phyloP scores from a whole-genome alignment of 805 yeast genomes.

The Nakazawaea wickerhamii region DNA sequence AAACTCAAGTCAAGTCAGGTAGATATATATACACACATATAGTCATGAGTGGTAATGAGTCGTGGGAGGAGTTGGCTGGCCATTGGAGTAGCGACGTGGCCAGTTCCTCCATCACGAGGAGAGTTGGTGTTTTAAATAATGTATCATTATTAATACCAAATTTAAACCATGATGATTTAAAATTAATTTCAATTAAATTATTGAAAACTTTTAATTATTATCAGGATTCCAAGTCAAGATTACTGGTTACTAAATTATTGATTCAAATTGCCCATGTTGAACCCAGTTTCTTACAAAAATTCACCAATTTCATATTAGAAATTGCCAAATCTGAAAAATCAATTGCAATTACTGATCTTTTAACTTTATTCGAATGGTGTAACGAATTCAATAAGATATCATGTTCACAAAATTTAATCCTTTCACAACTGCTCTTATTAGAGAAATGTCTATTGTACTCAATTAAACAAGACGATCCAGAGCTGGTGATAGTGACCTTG shows the following conservation, averaged over 20 bases:
- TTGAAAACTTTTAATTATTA: slow-evolving; percentile 46
- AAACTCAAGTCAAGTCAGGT: too few species aligned
- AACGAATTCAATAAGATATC: slow-evolving; percentile 28
- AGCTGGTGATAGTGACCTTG: slow-evolving; percentile 13
- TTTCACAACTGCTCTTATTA: slow-evolving; percentile 33
- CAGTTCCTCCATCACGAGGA: slow-evolving; percentile 2
- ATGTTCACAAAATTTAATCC: slow-evolving; percentile 19
- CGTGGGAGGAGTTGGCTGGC: slow-evolving; percentile 7
- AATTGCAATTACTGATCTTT: slow-evolving; percentile 52
- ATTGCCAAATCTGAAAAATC: slow-evolving; percentile 27
- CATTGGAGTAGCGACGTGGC: not conserved
- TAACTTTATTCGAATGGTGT: slow-evolving; percentile 56
- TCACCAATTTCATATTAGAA: slow-evolving; percentile 33
- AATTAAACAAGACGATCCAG: slow-evolving; percentile 23
- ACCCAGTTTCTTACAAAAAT: slow-evolving; percentile 28
- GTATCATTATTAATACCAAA: not conserved
- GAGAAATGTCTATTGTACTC: slow-evolving; percentile 31
- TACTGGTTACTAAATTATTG: slow-evolving; percentile 35
- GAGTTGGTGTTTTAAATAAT: slow-evolving; percentile 1
- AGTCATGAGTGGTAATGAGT: slow-evolving; percentile 1
- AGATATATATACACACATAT: not conserved
- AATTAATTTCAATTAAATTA: slow-evolving; percentile 29
- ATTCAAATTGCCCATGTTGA: slow-evolving; percentile 28
- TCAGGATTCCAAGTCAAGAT: slow-evolving; percentile 45
- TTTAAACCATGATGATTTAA: slow-evolving; percentile 24